phyloP scores from a whole-genome alignment of 2,329 filamentous ascomycete genomes.

The Xylaria sp. region DNA sequence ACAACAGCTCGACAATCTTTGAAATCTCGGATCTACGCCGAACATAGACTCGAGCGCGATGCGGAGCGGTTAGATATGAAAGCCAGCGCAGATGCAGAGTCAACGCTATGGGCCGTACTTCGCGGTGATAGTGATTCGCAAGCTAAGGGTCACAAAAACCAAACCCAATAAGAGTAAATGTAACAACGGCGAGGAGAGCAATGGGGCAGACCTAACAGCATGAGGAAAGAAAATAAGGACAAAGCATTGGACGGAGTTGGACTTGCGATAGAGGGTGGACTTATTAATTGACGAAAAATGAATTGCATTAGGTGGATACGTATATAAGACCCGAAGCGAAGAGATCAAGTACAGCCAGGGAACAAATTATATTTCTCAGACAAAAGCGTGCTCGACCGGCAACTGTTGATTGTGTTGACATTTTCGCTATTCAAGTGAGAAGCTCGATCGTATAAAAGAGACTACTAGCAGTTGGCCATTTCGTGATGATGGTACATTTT shows the following conservation, averaged over 20 bases:
- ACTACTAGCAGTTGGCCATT: slow-evolving; percentile 11
- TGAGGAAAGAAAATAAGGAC: background rate
- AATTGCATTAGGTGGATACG: background rate
- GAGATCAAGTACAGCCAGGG: background rate
- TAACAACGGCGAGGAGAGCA: background rate
- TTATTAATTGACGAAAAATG: background rate
- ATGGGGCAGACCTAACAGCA: background rate
- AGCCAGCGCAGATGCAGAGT: slow-evolving; percentile 43
- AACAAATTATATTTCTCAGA: background rate
- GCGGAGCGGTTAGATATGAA: slow-evolving; percentile 42
- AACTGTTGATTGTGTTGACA: background rate
- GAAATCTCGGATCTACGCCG: slow-evolving; percentile 40
- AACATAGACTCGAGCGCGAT: slow-evolving; percentile 45
- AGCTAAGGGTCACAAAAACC: background rate
- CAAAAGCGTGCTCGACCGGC: background rate
- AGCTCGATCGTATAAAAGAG: slow-evolving; percentile 1
- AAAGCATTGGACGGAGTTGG: background rate
- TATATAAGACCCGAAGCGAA: background rate
- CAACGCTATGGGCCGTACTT: slow-evolving; percentile 43
- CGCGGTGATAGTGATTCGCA: slow-evolving; percentile 20
- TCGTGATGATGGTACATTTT: slow-evolving; percentile 42
- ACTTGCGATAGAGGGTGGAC: background rate
- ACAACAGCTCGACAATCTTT: slow-evolving; percentile 36
- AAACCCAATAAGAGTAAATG: background rate
- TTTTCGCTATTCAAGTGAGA: background rate